phyloP scores from a whole-genome alignment of 2,329 filamentous ascomycete species.

The Sarocladium strictum region DNA sequence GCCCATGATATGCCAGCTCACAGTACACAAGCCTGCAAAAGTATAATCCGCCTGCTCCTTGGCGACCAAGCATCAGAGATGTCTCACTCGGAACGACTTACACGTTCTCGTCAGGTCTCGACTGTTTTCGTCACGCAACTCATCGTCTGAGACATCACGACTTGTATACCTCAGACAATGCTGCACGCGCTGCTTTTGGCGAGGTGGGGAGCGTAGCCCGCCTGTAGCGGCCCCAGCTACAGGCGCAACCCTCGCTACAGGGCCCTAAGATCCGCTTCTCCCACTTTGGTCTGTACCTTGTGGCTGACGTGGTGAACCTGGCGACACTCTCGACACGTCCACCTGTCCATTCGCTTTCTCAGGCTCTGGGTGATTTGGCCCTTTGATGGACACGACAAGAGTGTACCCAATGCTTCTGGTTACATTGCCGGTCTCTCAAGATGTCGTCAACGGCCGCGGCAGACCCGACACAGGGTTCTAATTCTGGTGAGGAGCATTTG shows the following conservation, averaged over 20 bases:
- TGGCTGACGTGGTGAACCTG: conserved; percentile 19
- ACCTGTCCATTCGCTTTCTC: conserved; percentile 14
- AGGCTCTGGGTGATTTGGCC: not conserved
- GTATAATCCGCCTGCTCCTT: not conserved
- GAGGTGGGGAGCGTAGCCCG: not conserved
- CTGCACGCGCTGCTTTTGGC: not conserved
- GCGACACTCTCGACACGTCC: conserved; percentile 4
- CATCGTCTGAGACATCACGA: not conserved
- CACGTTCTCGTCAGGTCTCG: not conserved
- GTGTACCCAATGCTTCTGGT: not conserved
- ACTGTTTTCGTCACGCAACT: not conserved
- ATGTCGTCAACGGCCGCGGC: conserved; percentile 35
- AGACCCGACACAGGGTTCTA: conserved; percentile 28
- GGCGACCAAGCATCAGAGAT: not conserved
- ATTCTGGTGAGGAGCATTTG: conserved; percentile 25
- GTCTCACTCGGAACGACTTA: not conserved
- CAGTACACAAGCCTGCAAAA: not conserved
- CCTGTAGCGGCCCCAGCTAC: not conserved
- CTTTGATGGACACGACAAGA: conserved; percentile 4
- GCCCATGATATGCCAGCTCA: not conserved
- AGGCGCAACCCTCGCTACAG: not conserved
- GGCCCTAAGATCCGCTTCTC: conserved; percentile 14
- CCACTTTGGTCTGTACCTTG: conserved; percentile 3
- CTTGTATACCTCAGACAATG: not conserved
- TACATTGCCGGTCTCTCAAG: conserved; percentile 13